phyloP scores from a whole-genome alignment of 139 green algal species.

The Edaphochlamys debaryana region DNA sequence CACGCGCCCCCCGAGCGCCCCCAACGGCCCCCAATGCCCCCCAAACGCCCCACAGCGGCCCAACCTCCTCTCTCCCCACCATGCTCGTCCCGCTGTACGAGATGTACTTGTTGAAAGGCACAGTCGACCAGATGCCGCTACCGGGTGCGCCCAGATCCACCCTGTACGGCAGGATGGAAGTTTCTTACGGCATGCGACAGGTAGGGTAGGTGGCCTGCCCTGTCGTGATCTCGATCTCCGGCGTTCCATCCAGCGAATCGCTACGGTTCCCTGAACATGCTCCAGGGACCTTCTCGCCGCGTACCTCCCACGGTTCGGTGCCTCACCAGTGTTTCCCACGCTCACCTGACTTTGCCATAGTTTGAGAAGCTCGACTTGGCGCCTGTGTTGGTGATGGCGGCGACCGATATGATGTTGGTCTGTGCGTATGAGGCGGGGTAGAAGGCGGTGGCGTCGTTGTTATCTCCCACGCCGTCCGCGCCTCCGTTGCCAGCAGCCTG shows the following conservation, averaged over 20 bases:
- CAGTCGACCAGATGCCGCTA: neutral
- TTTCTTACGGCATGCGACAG: too few relatives aligned
- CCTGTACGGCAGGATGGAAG: neutral
- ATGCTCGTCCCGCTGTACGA: neutral
- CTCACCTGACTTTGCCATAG: neutral
- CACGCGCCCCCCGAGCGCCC: too few relatives aligned
- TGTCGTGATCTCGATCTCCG: too few relatives aligned
- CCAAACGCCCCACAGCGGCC: too few relatives aligned
- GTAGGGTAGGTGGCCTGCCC: too few relatives aligned
- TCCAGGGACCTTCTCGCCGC: too few relatives aligned
- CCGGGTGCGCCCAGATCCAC: neutral
- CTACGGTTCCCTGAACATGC: too few relatives aligned
- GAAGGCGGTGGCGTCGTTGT: slow-evolving; percentile 13
- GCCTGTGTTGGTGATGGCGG: neutral
- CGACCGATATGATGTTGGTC: slow-evolving; percentile 2
- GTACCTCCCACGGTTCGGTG: too few relatives aligned
- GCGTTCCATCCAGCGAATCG: too few relatives aligned
- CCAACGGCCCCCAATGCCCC: too few relatives aligned
- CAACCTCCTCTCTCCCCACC: too few relatives aligned
- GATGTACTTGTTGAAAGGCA: neutral
- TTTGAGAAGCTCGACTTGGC: neutral
- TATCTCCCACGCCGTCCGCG: neutral
- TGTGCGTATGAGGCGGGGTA: slow-evolving; percentile 17
- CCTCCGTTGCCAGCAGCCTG: neutral
- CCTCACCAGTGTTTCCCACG: too few relatives aligned